Base-by-base conservation (phyloP, 2,329 filamentous ascomycete genomes). In the Trichoderma hamatum region DNA sequence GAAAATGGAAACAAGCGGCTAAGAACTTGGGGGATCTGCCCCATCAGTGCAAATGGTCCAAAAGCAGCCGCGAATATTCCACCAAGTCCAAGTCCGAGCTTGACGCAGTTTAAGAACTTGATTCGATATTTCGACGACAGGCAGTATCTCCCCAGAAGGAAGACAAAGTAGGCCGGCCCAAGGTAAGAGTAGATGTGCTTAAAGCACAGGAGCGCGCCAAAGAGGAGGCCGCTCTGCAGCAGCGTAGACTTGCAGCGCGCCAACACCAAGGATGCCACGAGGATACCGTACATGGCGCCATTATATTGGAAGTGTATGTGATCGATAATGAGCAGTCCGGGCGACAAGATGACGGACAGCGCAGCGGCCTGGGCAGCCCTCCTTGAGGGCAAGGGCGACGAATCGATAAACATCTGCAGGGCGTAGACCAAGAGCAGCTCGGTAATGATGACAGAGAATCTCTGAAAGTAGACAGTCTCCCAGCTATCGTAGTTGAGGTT, bases 251-350 rank as follows among this genome's bases (percentile, higher is more conserved):
- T 88, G 74, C 90, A 88, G 62, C 93, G 89, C 7, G 94, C 93
- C 70, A 96, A 82, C 1, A 96, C 91, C 59, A 99, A 85, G 2
- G 96, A 98, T 66, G 95, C 84, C 46, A 98, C 87, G 62, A 99
- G 84, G 54, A 98, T 83, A 46, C 96, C 96, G 78, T 98, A 99
- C 81, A 99, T 89, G 81, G 94, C 94, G 51, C 96, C 95, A 82
- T 99, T 99, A 83, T 99, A 99, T 83, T 99, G 96, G 80, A 99
- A 99, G 80, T 97, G 94, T 72, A 97, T 95, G 79, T 99, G 96
- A 77, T 99, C 96, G 79, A 99, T 98, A 78, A 99, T 96, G 70
- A 99, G 85, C 43, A 99, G 87, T 2, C 95, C 96, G 0, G 96
- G 96, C 0, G 94, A 98, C 14, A 98, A 87, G 3, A 98, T 83